phyloP scores from a whole-genome alignment of 2,329 filamentous ascomycete species.

The Colletotrichum viniferum region DNA sequence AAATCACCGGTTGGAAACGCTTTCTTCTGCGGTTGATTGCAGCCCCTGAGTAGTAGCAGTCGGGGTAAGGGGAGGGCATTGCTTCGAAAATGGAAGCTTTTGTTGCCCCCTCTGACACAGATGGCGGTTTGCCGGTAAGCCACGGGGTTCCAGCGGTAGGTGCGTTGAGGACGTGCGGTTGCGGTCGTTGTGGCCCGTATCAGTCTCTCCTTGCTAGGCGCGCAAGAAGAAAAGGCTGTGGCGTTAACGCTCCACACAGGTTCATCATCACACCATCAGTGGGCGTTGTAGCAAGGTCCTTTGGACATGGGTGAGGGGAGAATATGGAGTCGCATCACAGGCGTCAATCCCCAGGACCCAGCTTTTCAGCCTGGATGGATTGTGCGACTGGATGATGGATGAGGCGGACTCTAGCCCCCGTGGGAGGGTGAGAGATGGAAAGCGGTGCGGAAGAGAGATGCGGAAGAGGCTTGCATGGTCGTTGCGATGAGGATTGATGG shows the following conservation, averaged over 20 bases:
- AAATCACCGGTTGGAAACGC: neutral
- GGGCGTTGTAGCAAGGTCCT: neutral
- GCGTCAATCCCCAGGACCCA: neutral
- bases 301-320: neutral
- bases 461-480: constrained; percentile 13
- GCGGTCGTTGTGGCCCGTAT: neutral
- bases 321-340: neutral
- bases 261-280: constrained; percentile 11
- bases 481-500: neutral
- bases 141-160: neutral
- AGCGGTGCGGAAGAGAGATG: neutral
- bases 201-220: neutral
- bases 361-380: neutral
- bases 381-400: constrained; percentile 1
- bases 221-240: constrained; percentile 1
- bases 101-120: neutral
- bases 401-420: neutral
- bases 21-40: constrained; percentile 6
- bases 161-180: neutral
- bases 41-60: neutral
- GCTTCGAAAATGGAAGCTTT: neutral
- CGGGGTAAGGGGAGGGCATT: neutral
- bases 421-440: neutral
- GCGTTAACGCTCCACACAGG: constrained; percentile 6
- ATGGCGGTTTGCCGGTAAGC: constrained; percentile 5